Evolutionary conservation across 805 yeast species (phyloP).

Genomic region (Grigorovia jiainica): DNA sequence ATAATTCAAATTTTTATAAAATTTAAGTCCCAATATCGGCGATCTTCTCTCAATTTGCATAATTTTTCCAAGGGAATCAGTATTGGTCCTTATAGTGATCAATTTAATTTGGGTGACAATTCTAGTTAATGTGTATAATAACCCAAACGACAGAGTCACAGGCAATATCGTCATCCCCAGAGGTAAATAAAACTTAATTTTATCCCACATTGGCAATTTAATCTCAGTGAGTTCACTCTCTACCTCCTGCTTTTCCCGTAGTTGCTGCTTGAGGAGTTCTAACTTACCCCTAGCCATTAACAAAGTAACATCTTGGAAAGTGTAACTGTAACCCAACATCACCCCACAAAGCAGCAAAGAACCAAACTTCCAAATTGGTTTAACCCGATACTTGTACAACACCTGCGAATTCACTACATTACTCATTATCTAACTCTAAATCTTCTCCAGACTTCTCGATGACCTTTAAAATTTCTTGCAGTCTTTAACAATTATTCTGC

Average conservation of each 20-base stretch:
- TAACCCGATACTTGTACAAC: slow-evolving; percentile 6
- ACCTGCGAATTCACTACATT: slow-evolving; percentile 4
- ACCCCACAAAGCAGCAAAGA: slow-evolving; percentile 16
- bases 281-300: slow-evolving; percentile 12
- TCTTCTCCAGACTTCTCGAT: too few species aligned
- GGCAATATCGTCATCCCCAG: slow-evolving; percentile 21
- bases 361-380: slow-evolving; percentile 5
- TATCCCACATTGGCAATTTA: slow-evolving; percentile 6
- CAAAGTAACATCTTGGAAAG: slow-evolving; percentile 23
- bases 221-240: neutral
- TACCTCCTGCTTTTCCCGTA: slow-evolving; percentile 8
- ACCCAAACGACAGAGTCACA: slow-evolving; percentile 16
- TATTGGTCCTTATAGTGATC: slow-evolving; percentile 11
- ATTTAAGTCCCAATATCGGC: neutral
- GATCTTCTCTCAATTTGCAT: neutral
- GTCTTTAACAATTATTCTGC: too few species aligned
- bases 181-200: slow-evolving; percentile 18
- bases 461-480: too few species aligned
- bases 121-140: slow-evolving; percentile 19
- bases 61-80: neutral
- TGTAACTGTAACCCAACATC: slow-evolving; percentile 19
- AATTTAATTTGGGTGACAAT: slow-evolving; percentile 20
- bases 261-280: slow-evolving; percentile 8
- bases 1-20: neutral
- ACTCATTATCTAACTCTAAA: too few species aligned